These are phyloP conservation scores for Scenedesmus sp. DNA, from an alignment of 163 green algal species.

Conservation along the genomic window DNA sequence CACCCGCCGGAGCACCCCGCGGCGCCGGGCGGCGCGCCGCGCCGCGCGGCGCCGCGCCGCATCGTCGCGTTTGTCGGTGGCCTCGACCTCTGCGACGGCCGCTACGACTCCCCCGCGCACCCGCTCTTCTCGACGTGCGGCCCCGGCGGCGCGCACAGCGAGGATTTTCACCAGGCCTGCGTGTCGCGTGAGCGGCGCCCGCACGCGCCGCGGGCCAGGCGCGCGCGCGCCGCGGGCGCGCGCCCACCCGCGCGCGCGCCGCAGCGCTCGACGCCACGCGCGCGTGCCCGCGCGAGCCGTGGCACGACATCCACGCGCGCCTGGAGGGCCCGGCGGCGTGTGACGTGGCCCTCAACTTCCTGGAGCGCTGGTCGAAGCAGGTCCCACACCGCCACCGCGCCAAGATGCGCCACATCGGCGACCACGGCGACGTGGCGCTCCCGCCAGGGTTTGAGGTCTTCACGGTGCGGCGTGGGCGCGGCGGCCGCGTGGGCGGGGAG, in stretches of 20 bases:
- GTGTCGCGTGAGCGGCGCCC: conserved; percentile 20
- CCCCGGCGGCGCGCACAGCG: conserved; percentile 10
- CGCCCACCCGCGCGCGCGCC: no score
- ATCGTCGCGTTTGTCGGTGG: conserved; percentile 67
- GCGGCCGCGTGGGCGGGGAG: no score
- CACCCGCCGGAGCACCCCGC: neutral
- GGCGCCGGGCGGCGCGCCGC: no score
- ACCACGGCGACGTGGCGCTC: conserved; percentile 5
- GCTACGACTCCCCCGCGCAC: conserved; percentile 65
- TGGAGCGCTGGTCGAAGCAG: conserved; percentile 53
- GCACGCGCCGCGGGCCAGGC: no score
- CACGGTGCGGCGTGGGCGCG: conserved; percentile 26
- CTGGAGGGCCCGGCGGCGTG: conserved; percentile 59
- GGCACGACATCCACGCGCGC: conserved; percentile 68
- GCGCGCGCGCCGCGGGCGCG: no score
- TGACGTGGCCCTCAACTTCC: conserved; percentile 67
- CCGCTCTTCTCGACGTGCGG: conserved; percentile 58
- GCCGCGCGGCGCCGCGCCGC: conserved; percentile 5
- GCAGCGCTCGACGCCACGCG: conserved; percentile 4
- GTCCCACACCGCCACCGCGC: neutral
- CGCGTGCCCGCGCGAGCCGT: conserved; percentile 55
- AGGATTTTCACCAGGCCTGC: conserved; percentile 26
- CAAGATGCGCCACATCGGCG: conserved; percentile 3
- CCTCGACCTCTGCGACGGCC: conserved; percentile 69
- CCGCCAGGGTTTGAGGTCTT: conserved; percentile 10